Base-by-base conservation (phyloP, 2,329 filamentous ascomycete species). In the Alternaria novae-zelandiae region DNA sequence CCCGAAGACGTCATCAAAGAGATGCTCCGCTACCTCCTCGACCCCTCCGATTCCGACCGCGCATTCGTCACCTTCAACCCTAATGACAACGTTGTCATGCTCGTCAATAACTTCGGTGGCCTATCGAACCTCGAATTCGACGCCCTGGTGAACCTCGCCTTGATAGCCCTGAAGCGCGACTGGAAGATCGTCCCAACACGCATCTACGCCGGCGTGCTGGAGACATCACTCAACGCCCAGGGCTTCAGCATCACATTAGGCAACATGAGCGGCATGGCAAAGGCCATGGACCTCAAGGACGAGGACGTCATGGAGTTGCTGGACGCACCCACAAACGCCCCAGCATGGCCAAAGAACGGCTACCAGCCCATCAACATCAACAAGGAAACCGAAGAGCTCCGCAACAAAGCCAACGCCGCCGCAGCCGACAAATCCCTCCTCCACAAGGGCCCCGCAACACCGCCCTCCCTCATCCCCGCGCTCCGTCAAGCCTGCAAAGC, bases 191-290 rank as follows among this genome's bases (percentile, higher is more conserved):
- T 75, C 7, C 85, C 85, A 1, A 71, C 73, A 11, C 81, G 84
- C 50, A 82, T 85, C 45, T 84, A 85, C 64, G 80, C 81, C 1
- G 82, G 82, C 7, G 76, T 81, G 3, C 84, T 87, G 49, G 85
- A 87, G 63, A 86, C 85, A 0, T 86, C 84, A 0, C 75, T 87
- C 9, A 87, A 87, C 66, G 86, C 82, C 2, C 85, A 86, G 7
- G 86, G 86, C 5, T 87, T 86, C 79, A 86, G 83, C 8, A 83
- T 87, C 30, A 86, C 85, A 1, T 74, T 88, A 0, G 84, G 84
- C 30, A 87, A 87, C 66, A 75, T 87, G 51, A 82, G 81, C 3
- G 77, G 81, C 36, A 82, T 84, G 67, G 81, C 82, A 6, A 74
- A 76, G 26, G 72, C 80, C 11, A 82, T 83, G 66, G 72, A 74